These are phyloP conservation scores for Monascus ruber DNA, from an alignment of 2,329 filamentous ascomycete genomes.

Conservation along the genomic window DNA sequence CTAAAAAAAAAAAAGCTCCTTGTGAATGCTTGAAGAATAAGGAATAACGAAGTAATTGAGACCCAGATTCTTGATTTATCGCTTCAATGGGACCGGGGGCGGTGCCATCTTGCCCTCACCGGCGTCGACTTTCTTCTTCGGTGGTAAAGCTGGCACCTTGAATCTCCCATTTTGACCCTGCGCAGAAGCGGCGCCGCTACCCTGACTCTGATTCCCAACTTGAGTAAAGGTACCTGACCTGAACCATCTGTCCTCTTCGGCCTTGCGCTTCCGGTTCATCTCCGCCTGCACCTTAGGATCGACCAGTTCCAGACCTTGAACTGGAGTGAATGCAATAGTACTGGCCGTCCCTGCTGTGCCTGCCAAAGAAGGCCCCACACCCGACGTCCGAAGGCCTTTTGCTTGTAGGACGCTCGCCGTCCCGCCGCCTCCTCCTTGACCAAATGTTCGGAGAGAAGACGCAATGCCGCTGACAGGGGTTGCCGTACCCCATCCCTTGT, in stretches of 20 bases:
- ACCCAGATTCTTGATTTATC: not conserved
- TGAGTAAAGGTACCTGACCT: slow-evolving; percentile 96
- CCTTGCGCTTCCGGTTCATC: slow-evolving; percentile 79
- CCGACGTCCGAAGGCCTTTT: slow-evolving; percentile 67
- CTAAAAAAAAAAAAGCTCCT: too few species aligned
- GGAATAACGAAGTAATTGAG: too few species aligned
- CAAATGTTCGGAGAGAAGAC: slow-evolving; percentile 74
- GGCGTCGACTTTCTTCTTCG: slow-evolving; percentile 61
- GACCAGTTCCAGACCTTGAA: slow-evolving; percentile 88
- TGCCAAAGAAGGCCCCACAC: slow-evolving; percentile 62
- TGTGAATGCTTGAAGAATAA: too few species aligned
- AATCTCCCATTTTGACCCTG: slow-evolving; percentile 52
- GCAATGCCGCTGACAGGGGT: slow-evolving; percentile 51
- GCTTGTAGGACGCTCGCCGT: slow-evolving; percentile 61
- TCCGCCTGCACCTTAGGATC: slow-evolving; percentile 86
- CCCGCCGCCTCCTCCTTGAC: slow-evolving; percentile 49
- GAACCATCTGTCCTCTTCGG: slow-evolving; percentile 93
- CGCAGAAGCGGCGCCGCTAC: slow-evolving; percentile 11
- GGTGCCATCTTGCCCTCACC: slow-evolving; percentile 46
- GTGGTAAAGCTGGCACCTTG: slow-evolving; percentile 68
- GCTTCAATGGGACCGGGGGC: slow-evolving; percentile 19
- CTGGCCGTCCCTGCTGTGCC: slow-evolving; percentile 64
- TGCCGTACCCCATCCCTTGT: slow-evolving; percentile 77
- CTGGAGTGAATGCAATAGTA: slow-evolving; percentile 83
- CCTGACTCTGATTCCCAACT: slow-evolving; percentile 39